Evolutionary conservation across 129 eudicot species (phyloP).

Genomic region (Centella asiatica): DNA sequence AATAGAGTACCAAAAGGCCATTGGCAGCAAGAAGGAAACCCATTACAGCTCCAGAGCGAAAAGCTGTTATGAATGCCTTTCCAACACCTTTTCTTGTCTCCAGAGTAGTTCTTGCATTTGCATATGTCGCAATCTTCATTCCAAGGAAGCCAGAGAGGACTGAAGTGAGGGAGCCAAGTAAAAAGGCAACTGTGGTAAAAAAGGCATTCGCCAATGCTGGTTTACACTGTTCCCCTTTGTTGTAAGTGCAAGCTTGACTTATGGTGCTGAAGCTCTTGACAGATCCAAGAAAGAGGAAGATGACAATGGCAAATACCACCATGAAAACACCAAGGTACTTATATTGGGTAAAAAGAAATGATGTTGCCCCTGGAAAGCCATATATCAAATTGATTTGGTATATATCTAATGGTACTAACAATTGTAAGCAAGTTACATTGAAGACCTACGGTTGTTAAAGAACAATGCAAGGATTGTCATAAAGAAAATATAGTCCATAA

Average conservation of each 20-base stretch:
- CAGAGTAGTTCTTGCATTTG: slow-evolving; percentile 50
- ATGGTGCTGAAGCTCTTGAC: slow-evolving; percentile 45
- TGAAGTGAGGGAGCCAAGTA: slow-evolving; percentile 41
- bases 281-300: slow-evolving; percentile 48
- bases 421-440: background rate
- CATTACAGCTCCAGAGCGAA: slow-evolving; percentile 47
- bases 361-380: slow-evolving; percentile 39
- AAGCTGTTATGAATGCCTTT: slow-evolving; percentile 37
- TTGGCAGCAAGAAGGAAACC: slow-evolving; percentile 49
- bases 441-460: no score
- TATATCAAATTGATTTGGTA: background rate
- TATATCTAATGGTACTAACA: background rate
- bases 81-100: slow-evolving; percentile 49
- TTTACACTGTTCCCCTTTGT: slow-evolving; percentile 34
- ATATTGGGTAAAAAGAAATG: slow-evolving; percentile 44
- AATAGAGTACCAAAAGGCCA: slow-evolving; percentile 41
- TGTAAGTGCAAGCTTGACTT: slow-evolving; percentile 43
- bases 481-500: background rate
- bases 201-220: slow-evolving; percentile 51
- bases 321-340: slow-evolving; percentile 43
- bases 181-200: slow-evolving; percentile 40
- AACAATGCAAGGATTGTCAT: no score
- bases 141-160: slow-evolving; percentile 54
- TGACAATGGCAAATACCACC: slow-evolving; percentile 24
- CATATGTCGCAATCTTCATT: slow-evolving; percentile 46